These are phyloP conservation scores for Croton setiger DNA, from an alignment of 441 rosid genomes.

Conservation along the genomic window DNA sequence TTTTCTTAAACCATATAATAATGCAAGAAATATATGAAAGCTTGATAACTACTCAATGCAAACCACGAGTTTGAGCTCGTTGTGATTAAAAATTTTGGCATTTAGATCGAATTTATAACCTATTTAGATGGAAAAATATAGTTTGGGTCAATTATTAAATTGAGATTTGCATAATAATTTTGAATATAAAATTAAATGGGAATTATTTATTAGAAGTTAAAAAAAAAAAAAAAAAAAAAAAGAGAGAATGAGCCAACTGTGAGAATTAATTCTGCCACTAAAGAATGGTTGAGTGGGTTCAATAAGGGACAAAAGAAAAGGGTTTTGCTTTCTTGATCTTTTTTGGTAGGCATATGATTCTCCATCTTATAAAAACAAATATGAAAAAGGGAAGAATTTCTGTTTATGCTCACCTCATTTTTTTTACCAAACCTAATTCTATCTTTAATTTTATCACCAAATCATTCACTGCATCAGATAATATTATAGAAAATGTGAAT, in stretches of 20 bases:
- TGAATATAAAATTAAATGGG: too few species aligned
- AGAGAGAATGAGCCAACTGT: background rate
- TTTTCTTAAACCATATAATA: too few species aligned
- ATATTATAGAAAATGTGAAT: background rate
- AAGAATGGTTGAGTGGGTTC: conserved; percentile 19
- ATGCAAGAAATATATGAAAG: too few species aligned
- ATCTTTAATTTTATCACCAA: background rate
- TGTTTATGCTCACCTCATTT: background rate
- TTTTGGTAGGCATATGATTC: conserved; percentile 31
- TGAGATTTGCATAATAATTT: too few species aligned
- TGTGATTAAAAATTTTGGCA: too few species aligned
- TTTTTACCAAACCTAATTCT: background rate
- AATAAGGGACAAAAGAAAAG: conserved; percentile 3
- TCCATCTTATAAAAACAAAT: background rate
- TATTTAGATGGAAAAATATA: too few species aligned
- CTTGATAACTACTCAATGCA: too few species aligned
- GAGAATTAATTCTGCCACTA: conserved; percentile 15
- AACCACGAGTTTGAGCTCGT: too few species aligned
- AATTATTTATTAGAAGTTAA: too few species aligned
- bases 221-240: too few species aligned
- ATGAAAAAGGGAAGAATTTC: background rate
- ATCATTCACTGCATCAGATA: background rate
- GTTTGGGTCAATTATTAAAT: too few species aligned
- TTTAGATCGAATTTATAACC: too few species aligned
- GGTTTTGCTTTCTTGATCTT: background rate